Evolutionary conservation across 1,284 basidiomycete genomes (phyloP), one percentile per base, ranked within the genome.

Genomic region (Entoloma clypeatum): DNA sequence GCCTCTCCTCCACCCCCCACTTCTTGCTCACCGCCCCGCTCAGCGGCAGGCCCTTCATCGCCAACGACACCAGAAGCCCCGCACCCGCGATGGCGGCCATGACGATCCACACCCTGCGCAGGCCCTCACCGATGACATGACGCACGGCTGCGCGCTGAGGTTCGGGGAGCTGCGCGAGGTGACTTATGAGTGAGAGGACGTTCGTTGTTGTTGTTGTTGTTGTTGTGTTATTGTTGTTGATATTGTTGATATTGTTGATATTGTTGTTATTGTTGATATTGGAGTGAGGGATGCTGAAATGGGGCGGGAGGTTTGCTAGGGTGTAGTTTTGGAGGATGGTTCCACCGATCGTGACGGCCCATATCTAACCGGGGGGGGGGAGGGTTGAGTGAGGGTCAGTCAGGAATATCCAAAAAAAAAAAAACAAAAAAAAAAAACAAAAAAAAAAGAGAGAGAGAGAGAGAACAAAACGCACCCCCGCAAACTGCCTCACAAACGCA

Each of bases 1-100:
- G n/a, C n/a, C 74, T 71, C 0, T 66, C 69, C 39, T 74, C 67
- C 19, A 77, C 28, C 3, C 41, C 41, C 41, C 41, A 43, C 9
- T 43, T 24, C 21, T 43, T 36, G 24, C 37, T 35, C 6, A 24
- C 26, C 16, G 28, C n/a, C 6, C 21, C 18, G 14, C 18, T 30
- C 13, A 43, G 21, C 10, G 41, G 41, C 21, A 43, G 25, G 14
- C 41, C 34, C 26, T n/a, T 18, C 44, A 40, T 45, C 9, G 27
- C 19, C 2, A 38, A 27, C 4, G 35, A 38, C 5, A 13, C 31
- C 7, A 43, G 21, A 3, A 43, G 24, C 26, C 41, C 41, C 25
- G 30, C 10, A 18, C 41, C 41, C 10, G 26, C 7, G 4, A 43
- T 37, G 3, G 28, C 41, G 18, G 33, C 32, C 23, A 36, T 28